phyloP scores from a whole-genome alignment of 257 asterid species.

The Cinchona pubescens region DNA sequence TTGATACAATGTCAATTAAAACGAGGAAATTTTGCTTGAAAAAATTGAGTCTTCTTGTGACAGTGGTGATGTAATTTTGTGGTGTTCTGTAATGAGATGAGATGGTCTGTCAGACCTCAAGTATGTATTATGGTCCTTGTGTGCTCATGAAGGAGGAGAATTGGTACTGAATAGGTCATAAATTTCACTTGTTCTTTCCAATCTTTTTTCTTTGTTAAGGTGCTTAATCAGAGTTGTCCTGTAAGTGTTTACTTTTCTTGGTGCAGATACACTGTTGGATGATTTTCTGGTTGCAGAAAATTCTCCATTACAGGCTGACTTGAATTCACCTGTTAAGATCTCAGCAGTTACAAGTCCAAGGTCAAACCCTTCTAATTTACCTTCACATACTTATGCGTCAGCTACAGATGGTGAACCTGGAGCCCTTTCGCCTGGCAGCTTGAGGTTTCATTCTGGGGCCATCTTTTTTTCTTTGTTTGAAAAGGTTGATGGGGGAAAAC shows the following conservation, averaged over 20 bases:
- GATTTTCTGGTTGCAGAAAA: conserved; percentile 92
- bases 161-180: not conserved
- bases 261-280: conserved; percentile 71
- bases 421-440: conserved; percentile 46
- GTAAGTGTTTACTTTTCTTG: not conserved
- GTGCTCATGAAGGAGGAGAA: not conserved
- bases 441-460: conserved; percentile 50
- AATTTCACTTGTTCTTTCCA: not conserved
- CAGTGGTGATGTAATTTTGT: not conserved
- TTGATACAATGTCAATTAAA: not conserved
- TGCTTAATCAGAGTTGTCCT: not conserved
- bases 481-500: conserved; percentile 7
- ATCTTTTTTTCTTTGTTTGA: conserved; percentile 16
- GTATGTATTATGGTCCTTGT: not conserved
- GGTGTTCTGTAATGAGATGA: not conserved
- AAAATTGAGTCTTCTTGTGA: not conserved
- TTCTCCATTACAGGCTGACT: conserved; percentile 68
- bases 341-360: conserved; percentile 52
- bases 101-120: not conserved
- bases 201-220: not conserved
- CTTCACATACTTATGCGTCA: conserved; percentile 38
- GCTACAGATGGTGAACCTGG: conserved; percentile 57
- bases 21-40: not conserved
- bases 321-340: conserved; percentile 39
- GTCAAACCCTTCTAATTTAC: conserved; percentile 32